These are phyloP conservation scores for Aegilops tauschii DNA, from an alignment of 176 grass and related monocot genomes.

Conservation along the genomic window DNA sequence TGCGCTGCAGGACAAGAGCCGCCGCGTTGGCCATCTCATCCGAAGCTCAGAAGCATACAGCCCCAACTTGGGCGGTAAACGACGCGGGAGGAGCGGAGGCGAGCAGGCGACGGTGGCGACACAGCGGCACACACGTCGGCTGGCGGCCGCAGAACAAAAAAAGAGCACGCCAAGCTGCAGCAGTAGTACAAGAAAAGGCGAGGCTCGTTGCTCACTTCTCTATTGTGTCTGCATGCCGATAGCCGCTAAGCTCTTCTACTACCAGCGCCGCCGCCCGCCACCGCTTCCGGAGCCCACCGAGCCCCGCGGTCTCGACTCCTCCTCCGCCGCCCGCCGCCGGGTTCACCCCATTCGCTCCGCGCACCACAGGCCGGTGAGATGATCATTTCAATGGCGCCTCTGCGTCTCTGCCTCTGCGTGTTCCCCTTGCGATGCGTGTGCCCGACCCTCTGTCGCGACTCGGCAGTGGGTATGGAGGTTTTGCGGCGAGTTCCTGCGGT, in stretches of 20 bases:
- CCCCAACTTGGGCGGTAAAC: not conserved
- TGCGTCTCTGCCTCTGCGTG: too few relatives aligned
- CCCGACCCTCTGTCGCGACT: not conserved
- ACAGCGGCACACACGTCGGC: not conserved
- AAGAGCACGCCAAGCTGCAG: not conserved
- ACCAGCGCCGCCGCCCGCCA: slow-evolving; percentile 34
- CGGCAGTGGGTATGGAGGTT: not conserved
- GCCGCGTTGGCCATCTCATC: too few relatives aligned
- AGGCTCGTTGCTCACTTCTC: not conserved
- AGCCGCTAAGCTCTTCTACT: slow-evolving; percentile 41
- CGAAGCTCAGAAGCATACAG: too few relatives aligned
- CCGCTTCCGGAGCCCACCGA: not conserved
- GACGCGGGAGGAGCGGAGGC: not conserved
- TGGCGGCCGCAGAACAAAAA: not conserved
- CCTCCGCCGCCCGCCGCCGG: slow-evolving; percentile 9
- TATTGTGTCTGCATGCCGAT: slow-evolving; percentile 31
- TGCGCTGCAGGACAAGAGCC: too few relatives aligned
- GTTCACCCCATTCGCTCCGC: not conserved
- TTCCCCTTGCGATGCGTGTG: not conserved
- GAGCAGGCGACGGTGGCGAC: not conserved
- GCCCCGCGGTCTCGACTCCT: not conserved
- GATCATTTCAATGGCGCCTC: not conserved
- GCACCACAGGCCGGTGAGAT: slow-evolving; percentile 30
- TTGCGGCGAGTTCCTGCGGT: not conserved
- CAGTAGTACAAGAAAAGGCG: not conserved